Conservation (phyloP, 306 rosid genomes). For the Prunus kanzakura region DNA sequence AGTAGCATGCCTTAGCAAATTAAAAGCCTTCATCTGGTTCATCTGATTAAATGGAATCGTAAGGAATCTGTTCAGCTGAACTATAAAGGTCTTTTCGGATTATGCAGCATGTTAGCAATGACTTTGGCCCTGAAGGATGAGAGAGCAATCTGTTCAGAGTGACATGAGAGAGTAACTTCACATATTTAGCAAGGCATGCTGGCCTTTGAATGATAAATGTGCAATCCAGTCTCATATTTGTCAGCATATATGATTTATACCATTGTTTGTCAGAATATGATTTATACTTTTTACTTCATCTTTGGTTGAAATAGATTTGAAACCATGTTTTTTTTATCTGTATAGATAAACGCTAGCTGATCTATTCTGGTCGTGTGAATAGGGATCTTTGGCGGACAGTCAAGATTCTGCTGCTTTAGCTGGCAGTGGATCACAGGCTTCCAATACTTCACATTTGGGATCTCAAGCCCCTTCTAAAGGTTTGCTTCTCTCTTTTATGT, state of each 20-base stretch:
- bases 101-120: no score
- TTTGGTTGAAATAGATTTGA: constrained; percentile 7
- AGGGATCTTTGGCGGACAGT: constrained; percentile 57
- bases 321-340: constrained; percentile 15
- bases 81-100: no score
- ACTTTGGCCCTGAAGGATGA: no score
- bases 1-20: neutral
- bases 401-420: constrained; percentile 43
- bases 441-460: constrained; percentile 46
- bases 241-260: neutral
- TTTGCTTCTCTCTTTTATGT: constrained; percentile 26
- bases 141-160: no score
- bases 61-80: neutral
- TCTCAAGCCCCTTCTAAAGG: constrained; percentile 58
- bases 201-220: neutral
- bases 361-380: constrained; percentile 26
- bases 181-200: no score
- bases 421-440: constrained; percentile 57
- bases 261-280: neutral
- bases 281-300: neutral
- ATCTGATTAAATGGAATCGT: neutral
- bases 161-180: no score
- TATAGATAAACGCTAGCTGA: constrained; percentile 14
- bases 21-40: neutral
- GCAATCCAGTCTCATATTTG: neutral